Conservation (phyloP, 331 rosid species). For the Cydonia oblonga region DNA sequence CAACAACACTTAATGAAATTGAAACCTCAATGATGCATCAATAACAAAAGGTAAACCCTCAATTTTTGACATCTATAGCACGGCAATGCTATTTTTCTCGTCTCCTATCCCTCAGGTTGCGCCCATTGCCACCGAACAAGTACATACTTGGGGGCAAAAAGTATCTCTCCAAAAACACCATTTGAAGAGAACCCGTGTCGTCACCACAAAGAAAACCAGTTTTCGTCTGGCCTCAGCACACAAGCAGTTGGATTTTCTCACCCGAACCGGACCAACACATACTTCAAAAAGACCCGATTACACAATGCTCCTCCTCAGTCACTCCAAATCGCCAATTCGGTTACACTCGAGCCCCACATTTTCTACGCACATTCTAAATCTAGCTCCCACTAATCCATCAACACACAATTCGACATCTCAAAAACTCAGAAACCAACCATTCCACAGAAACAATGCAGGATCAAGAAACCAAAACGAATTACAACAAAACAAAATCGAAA, state of each 20-base stretch:
- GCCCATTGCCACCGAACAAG: background rate
- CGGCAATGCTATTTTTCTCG: background rate
- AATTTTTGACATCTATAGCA: background rate
- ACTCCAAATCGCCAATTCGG: constrained; percentile 18
- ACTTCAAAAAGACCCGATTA: constrained; percentile 1
- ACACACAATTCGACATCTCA: background rate
- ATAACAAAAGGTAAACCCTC: background rate
- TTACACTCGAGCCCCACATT: constrained; percentile 5
- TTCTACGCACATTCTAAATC: constrained; percentile 7
- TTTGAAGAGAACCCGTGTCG: background rate
- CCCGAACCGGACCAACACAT: background rate
- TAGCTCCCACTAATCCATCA: background rate
- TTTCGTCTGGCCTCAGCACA: background rate
- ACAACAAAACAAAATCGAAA: background rate
- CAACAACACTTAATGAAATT: too few species aligned
- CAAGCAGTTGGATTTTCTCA: background rate
- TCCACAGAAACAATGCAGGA: background rate
- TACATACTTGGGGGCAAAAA: background rate
- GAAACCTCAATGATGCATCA: background rate
- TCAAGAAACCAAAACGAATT: background rate
- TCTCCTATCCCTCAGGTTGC: background rate
- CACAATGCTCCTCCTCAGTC: constrained; percentile 13
- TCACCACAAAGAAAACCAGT: background rate
- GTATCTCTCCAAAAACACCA: background rate
- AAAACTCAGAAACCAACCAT: constrained; percentile 2